These are phyloP conservation scores for Solanum chiquidenum DNA, from an alignment of 257 asterid species.

Conservation along the genomic window DNA sequence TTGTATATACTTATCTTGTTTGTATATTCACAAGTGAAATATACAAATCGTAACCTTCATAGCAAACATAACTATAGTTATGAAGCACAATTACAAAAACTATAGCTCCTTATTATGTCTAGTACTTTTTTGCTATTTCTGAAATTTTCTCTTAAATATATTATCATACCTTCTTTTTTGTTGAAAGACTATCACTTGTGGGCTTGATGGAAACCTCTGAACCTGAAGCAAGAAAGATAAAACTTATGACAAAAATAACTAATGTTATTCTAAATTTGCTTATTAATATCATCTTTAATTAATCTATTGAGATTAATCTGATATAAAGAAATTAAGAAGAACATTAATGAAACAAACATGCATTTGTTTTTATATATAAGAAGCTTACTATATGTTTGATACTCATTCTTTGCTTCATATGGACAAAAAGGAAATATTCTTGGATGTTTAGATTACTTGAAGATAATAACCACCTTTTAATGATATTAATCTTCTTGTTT, in stretches of 20 bases:
- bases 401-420: conserved; percentile 17
- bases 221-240: conserved; percentile 4
- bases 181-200: not conserved
- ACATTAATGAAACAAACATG: not conserved
- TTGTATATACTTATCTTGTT: not conserved
- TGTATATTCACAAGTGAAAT: not conserved
- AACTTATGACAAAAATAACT: not conserved
- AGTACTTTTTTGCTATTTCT: not conserved
- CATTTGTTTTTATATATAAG: not conserved
- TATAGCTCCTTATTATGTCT: too few relatives aligned
- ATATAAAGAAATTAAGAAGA: not conserved
- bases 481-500: not conserved
- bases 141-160: too few relatives aligned
- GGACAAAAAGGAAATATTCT: not conserved
- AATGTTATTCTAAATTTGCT: not conserved
- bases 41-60: too few relatives aligned
- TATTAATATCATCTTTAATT: not conserved
- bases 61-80: too few relatives aligned
- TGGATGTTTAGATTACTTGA: not conserved
- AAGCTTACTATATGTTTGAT: not conserved
- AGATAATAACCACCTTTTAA: not conserved
- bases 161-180: not conserved
- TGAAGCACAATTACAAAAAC: too few relatives aligned
- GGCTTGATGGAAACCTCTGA: conserved; percentile 1
- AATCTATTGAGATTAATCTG: not conserved